Conservation (phyloP, 106 monocot species). For the Chionographis japonica region DNA sequence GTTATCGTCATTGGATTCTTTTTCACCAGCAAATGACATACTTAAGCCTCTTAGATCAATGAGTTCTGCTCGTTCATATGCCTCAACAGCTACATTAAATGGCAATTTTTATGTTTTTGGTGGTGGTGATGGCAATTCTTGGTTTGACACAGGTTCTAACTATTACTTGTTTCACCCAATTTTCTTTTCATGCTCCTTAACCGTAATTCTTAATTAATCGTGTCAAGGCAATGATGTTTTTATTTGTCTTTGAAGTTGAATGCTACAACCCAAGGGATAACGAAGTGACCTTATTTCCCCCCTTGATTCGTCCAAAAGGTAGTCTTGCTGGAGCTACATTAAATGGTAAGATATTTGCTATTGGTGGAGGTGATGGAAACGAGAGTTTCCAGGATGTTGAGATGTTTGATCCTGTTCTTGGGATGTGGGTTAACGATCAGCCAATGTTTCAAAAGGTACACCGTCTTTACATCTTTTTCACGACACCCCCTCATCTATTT, state of each 20-base stretch:
- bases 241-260: conserved; percentile 56
- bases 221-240: not conserved
- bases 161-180: not conserved
- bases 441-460: conserved; percentile 68
- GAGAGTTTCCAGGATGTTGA: conserved; percentile 66
- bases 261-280: conserved; percentile 44
- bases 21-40: conserved; percentile 46
- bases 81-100: conserved; percentile 48
- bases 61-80: conserved; percentile 69
- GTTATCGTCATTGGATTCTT: conserved; percentile 64
- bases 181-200: not conserved
- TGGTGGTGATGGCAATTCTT: conserved; percentile 52
- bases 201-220: not conserved
- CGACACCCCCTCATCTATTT: too few relatives aligned
- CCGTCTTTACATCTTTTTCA: too few relatives aligned
- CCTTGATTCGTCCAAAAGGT: conserved; percentile 48
- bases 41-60: conserved; percentile 49
- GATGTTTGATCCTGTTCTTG: conserved; percentile 77
- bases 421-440: conserved; percentile 51
- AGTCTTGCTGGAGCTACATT: conserved; percentile 62
- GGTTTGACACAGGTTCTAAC: conserved; percentile 57
- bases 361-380: conserved; percentile 72
- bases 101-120: conserved; percentile 66
- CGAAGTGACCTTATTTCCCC: conserved; percentile 50
- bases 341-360: conserved; percentile 69